Evolutionary conservation across 2,329 filamentous ascomycete genomes (phyloP), one percentile per base, ranked within the genome.

Genomic region (Microsporum ferrugineum): DNA sequence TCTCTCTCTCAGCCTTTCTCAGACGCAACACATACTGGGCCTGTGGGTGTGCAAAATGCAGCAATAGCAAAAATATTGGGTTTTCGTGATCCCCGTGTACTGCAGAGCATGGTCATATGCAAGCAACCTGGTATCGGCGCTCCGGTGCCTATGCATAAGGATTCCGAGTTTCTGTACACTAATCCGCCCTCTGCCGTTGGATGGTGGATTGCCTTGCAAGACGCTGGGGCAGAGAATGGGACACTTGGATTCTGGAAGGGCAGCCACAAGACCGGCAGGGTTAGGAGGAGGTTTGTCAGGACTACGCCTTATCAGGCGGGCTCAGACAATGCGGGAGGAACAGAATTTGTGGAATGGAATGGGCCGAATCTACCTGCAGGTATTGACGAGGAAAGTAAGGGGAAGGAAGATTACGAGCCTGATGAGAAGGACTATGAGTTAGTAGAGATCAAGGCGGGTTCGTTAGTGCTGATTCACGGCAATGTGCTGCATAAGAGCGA

Each of bases 71-170:
- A 78, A 51, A 81, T 81, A 6, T 79, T 96, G 8, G 87, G 87
- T 1, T 96, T 91, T 77, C 68, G 66, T 3, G 89, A 95, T 72
- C 89, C 91, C 1, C 79, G 87, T 23, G 80, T 87, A 3, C 79
- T 99, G 59, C 94, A 99, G 79, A 94, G 88, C 72, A 99, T 99
- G 94, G 82, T 97, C 33, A 97, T 99, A 68, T 96, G 91, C 83
- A 99, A 99, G 75, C 92, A 96, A 76, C 91, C 94, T 27, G 89
- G 95, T 75, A 96, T 97, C 59, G 94, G 94, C 33, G 92, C 89
- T 27, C 88, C 88, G 1, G 94, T 97, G 49, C 90, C 88, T 0
- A 84, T 90, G 27, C 94, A 99, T 73, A 91, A 96, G 76, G 92
- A 97, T 74, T 89, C 84, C 65, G 91, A 90, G 0, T 99, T 97